phyloP scores from a whole-genome alignment of 2,329 filamentous ascomycete species.

The Colletotrichum tropicale region DNA sequence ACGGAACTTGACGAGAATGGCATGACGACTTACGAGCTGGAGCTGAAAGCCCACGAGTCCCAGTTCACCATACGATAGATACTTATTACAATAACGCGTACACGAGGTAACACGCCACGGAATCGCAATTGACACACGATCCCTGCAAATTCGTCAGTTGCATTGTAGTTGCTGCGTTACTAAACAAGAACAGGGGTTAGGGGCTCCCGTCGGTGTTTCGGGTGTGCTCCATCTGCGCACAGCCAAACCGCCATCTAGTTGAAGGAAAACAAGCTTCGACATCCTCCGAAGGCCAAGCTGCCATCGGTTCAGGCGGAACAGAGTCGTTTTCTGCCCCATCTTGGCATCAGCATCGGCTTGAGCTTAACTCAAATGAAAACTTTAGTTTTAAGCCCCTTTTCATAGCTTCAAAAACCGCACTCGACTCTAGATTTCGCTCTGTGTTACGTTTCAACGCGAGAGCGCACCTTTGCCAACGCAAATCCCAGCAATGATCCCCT shows the following conservation, averaged over 20 bases:
- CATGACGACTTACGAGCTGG: neutral
- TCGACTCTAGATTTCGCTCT: neutral
- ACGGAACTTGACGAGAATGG: neutral
- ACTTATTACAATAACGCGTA: constrained; percentile 1
- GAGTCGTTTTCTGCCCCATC: neutral
- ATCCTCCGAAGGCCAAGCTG: neutral
- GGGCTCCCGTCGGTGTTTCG: neutral
- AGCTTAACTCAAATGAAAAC: constrained; percentile 5
- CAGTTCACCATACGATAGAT: neutral
- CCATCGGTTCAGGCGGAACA: neutral
- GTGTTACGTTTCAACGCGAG: neutral
- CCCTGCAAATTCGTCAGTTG: neutral
- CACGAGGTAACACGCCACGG: neutral
- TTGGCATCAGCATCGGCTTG: neutral
- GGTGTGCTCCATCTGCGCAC: neutral
- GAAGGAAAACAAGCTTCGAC: constrained; percentile 6
- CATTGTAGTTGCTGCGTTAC: neutral
- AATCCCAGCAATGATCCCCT: neutral
- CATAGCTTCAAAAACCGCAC: neutral
- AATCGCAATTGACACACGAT: neutral
- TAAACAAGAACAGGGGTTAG: constrained; percentile 3
- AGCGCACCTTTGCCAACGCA: neutral
- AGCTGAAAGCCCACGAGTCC: neutral
- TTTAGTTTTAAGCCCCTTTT: neutral
- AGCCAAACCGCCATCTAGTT: neutral